A percentile compares a stretch with the other conserved stretches of the same genome.
phyloP scores from a whole-genome alignment of 2,329 filamentous ascomycete genomes.

The Fusarium algeriense region DNA sequence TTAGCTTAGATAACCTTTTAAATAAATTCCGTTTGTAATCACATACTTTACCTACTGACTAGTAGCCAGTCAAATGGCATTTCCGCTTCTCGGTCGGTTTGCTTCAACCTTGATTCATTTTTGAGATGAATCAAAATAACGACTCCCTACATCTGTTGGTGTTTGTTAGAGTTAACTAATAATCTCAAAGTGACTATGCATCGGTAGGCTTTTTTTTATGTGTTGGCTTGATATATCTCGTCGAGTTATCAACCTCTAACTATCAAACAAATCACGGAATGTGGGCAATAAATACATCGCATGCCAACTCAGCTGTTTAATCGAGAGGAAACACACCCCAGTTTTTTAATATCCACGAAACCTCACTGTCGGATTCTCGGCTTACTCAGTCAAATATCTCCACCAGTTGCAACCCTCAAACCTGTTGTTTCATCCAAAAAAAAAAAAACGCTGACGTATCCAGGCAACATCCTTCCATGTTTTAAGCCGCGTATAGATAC shows the following conservation, averaged over 20 bases:
- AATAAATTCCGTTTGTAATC: constrained; percentile 5
- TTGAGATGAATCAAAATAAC: no score
- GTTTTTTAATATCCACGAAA: background rate
- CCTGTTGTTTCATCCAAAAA: constrained; percentile 5
- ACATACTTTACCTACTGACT: background rate
- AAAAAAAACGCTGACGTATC: constrained; percentile 1
- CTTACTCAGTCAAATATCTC: background rate
- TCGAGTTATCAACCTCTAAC: no score
- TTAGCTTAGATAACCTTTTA: constrained; percentile 5
- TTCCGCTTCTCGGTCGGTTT: background rate
- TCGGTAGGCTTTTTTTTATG: no score
- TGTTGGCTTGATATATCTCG: no score
- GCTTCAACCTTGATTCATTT: fast-evolving
- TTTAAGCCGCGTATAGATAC: background rate
- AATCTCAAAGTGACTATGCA: no score
- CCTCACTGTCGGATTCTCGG: background rate
- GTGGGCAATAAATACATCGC: background rate
- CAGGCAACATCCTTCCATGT: background rate
- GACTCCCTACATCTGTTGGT: no score
- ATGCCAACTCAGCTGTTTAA: background rate
- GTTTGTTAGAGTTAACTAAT: fast-evolving
- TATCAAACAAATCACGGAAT: background rate
- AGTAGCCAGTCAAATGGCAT: background rate
- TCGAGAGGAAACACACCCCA: constrained; percentile 3
- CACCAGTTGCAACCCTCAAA: constrained; percentile 15